A percentile compares a stretch with the other conserved stretches of the same genome.
phyloP scores from a whole-genome alignment of 805 yeast species.

The Ogataea siamensis region DNA sequence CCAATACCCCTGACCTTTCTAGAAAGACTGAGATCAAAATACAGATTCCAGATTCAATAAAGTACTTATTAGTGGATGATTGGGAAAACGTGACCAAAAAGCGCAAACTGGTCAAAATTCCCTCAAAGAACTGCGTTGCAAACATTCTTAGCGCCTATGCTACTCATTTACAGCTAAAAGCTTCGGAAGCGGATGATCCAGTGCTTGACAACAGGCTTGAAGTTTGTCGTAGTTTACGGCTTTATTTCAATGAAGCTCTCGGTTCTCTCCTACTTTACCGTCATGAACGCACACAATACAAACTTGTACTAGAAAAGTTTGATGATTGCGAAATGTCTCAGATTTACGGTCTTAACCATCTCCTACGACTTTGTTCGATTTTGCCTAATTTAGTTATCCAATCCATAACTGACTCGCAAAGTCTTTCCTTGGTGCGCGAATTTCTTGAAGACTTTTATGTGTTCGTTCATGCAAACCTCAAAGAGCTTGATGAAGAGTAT shows the following conservation, averaged over 20 bases:
- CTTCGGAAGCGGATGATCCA: slow-evolving; percentile 41
- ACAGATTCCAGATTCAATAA: slow-evolving; percentile 62
- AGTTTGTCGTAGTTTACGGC: slow-evolving; percentile 62
- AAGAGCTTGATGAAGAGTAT: slow-evolving; percentile 41
- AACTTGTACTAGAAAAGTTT: slow-evolving; percentile 42
- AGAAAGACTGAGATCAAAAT: slow-evolving; percentile 46
- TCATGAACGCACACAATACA: slow-evolving; percentile 73
- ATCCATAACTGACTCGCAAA: slow-evolving; percentile 77
- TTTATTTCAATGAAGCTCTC: slow-evolving; percentile 72
- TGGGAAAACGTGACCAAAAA: slow-evolving; percentile 91
- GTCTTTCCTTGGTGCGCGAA: slow-evolving; percentile 52
- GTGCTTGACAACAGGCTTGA: slow-evolving; percentile 56
- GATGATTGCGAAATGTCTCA: slow-evolving; percentile 31
- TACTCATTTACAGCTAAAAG: slow-evolving; percentile 4
- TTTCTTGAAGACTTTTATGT: slow-evolving; percentile 54
- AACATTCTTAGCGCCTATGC: slow-evolving; percentile 53
- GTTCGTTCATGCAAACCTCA: slow-evolving; percentile 47
- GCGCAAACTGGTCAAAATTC: slow-evolving; percentile 65
- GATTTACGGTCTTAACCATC: slow-evolving; percentile 79
- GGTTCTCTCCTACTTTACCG: slow-evolving; percentile 70
- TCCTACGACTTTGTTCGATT: slow-evolving; percentile 70
- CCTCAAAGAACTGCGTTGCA: slow-evolving; percentile 52
- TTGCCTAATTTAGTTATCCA: slow-evolving; percentile 82
- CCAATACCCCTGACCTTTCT: slow-evolving; percentile 2
- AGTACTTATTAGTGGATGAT: slow-evolving; percentile 77